phyloP scores from a whole-genome alignment of 495 filamentous ascomycete species.

The Xylaria scruposa region DNA sequence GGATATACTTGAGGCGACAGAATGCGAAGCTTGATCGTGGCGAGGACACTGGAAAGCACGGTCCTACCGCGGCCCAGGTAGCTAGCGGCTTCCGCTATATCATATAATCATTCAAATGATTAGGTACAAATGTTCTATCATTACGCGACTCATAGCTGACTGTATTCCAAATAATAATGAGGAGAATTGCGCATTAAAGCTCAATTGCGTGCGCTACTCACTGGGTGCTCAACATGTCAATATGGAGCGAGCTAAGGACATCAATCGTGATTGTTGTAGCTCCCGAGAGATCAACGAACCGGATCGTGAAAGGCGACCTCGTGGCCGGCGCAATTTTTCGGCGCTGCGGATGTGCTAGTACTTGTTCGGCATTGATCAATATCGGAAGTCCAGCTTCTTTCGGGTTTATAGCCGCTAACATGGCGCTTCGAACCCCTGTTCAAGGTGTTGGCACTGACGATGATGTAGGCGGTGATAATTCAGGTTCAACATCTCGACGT shows the following conservation, averaged over 20 bases:
- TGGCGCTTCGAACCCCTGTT: not conserved
- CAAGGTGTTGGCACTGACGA: not conserved
- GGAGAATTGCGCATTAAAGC: not conserved
- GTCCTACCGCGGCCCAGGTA: constrained; percentile 35
- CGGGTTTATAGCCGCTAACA: not conserved
- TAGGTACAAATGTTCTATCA: not conserved
- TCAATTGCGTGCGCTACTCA: not conserved
- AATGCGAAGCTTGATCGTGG: constrained; percentile 45
- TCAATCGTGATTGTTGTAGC: not conserved
- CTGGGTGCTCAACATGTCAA: not conserved
- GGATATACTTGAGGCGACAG: constrained; percentile 42
- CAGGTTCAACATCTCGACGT: not conserved
- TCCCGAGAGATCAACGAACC: not conserved
- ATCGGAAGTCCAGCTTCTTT: no score
- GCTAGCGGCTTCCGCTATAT: constrained; percentile 29
- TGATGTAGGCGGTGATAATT: not conserved
- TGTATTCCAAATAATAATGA: not conserved
- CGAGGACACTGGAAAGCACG: constrained; percentile 35
- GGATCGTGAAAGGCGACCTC: not conserved
- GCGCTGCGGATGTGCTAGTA: no score
- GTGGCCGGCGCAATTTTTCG: no score
- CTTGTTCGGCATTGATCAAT: no score
- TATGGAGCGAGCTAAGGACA: not conserved
- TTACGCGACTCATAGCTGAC: not conserved
- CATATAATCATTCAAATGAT: not conserved